Base-by-base conservation (phyloP, 345 rosid genomes). In the Murraya koenigii region DNA sequence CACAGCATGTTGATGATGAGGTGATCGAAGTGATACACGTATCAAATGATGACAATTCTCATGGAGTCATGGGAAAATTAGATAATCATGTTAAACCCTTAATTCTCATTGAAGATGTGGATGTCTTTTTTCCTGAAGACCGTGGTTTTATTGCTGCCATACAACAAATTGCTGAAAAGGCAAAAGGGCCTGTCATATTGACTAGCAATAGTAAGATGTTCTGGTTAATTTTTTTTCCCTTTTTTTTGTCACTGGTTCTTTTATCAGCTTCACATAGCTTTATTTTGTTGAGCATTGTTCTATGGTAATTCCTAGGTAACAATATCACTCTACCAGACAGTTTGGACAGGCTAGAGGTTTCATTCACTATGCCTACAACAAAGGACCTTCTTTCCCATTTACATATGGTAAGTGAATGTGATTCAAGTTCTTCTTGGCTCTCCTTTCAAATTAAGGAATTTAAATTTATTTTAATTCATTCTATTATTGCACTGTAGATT, bases 41-140 rank as follows among this genome's bases (percentile, higher is more conserved):
- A 74, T 26, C 82, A 39, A 85, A 90, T 74, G 81, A 80, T 67
- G 89, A 82, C 58, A 72, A 60, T 47, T 76, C 74, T 56, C 38
- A 5, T 64, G 81, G 68, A 66, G 79, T 77, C 63, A 56, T 36
- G 77, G 84, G 60, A 76, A 78, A 78, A 30, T 77, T 78, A 80
- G 86, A 58, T 56, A 81, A 89, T 38, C 71, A 47, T 80, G 69
- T 87, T 75, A 92, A 87, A 82, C 86, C 91, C 70, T 88, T 96
- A 82, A 89, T 94, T 84, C 93, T 96, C 77, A 89, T 96, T 62
- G 99, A 96, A 86, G 99, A 96, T 84, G 97, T 96, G 72, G 98
- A 96, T 83, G 80, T 96, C 78, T 73, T 78, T 77, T 94, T 92
- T 74, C 84, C 90, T 41, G 98, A 96, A 80, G 99, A 96, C 80